Evolutionary conservation across 805 yeast species (phyloP).

Genomic region (Barnettozyma botsteinii): DNA sequence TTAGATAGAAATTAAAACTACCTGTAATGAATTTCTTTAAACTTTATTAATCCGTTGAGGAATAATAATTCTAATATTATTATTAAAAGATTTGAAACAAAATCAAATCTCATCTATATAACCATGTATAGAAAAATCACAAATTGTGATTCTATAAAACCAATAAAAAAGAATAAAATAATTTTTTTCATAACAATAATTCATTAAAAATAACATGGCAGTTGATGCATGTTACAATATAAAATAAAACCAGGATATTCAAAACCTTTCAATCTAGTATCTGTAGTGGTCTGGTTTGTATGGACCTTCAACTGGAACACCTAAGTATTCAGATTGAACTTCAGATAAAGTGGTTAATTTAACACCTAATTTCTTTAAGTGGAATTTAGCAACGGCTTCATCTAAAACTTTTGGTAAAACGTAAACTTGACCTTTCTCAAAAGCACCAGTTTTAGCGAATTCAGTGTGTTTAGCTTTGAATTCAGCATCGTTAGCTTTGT

Average conservation of each 20-base stretch:
- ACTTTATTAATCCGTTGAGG: constrained; percentile 22
- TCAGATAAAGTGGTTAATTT: constrained; percentile 68
- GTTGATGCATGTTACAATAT: constrained; percentile 20
- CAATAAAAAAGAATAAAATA: constrained; percentile 6
- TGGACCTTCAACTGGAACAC: constrained; percentile 90
- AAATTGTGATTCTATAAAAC: constrained; percentile 9
- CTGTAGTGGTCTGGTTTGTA: constrained; percentile 98
- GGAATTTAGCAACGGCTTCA: constrained; percentile 97
- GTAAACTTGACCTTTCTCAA: constrained; percentile 81
- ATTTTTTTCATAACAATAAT: constrained; percentile 8
- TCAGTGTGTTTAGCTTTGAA: constrained; percentile 82
- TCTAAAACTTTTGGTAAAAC: constrained; percentile 96
- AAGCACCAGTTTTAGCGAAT: constrained; percentile 89
- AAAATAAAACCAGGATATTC: background rate
- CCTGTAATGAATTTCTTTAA: background rate
- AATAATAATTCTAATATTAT: constrained; percentile 4
- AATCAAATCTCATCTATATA: background rate
- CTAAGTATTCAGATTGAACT: constrained; percentile 91
- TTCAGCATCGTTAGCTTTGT: constrained; percentile 75
- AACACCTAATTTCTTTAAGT: constrained; percentile 91
- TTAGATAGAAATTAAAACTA: background rate
- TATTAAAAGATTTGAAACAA: constrained; percentile 1
- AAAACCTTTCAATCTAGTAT: constrained; percentile 55
- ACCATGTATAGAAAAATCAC: constrained; percentile 1
- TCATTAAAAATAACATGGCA: constrained; percentile 14